Evolutionary conservation across 73 alveolate species (phyloP).

Genomic region (Halteria grandinella): DNA sequence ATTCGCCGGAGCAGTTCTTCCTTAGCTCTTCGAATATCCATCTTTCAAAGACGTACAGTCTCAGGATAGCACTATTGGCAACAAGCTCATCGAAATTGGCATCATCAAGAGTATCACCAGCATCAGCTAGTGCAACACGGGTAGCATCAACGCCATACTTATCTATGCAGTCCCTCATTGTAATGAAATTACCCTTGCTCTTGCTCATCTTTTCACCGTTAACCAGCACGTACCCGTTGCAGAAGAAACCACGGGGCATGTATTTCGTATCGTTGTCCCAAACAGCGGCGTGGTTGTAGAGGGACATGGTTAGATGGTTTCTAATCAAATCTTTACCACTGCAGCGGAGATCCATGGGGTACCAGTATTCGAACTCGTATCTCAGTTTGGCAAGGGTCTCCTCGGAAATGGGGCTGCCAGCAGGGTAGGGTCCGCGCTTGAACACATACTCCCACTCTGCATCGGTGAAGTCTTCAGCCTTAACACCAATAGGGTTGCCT

Average conservation of each 20-base stretch:
- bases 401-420: constrained; percentile 70
- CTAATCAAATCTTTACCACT: constrained; percentile 98
- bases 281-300: constrained; percentile 98
- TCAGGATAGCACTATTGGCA: constrained; percentile 87
- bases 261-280: constrained; percentile 94
- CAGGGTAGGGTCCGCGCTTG: constrained; percentile 85
- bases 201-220: constrained; percentile 98
- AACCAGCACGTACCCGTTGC: constrained; percentile 98
- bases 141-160: constrained; percentile 97
- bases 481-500: constrained; percentile 80
- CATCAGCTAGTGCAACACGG: constrained; percentile 97
- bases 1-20: constrained; percentile 57
- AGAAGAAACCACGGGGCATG: constrained; percentile 98
- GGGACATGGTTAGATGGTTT: constrained; percentile 97
- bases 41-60: constrained; percentile 85
- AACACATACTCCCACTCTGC: constrained; percentile 97
- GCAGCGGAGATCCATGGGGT: constrained; percentile 98
- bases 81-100: constrained; percentile 92
- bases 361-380: constrained; percentile 97
- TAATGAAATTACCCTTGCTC: constrained; percentile 95
- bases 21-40: constrained; percentile 79
- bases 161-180: constrained; percentile 90
- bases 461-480: constrained; percentile 90
- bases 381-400: constrained; percentile 88
- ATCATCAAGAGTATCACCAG: constrained; percentile 98